phyloP scores from a whole-genome alignment of 1,284 basidiomycete species.

The Entoloma clypeatum region DNA sequence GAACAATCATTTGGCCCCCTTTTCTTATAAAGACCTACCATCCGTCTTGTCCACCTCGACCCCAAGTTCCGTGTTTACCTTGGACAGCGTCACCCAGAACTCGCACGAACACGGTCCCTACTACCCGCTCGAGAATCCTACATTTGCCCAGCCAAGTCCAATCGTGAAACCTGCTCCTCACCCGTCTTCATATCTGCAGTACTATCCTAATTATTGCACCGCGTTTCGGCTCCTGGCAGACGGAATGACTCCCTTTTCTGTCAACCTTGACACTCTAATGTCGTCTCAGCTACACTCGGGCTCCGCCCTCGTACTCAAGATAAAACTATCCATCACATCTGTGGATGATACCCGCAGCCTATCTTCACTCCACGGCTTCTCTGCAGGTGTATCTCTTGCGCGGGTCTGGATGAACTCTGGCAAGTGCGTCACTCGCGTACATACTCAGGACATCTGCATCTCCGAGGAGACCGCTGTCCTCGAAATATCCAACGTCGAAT shows the following conservation, averaged over 20 bases:
- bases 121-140: slow-evolving; percentile 10
- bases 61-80: slow-evolving; percentile 18
- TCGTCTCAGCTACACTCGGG: slow-evolving; percentile 27
- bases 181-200: slow-evolving; percentile 8
- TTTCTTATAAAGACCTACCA: too few relatives aligned
- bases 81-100: slow-evolving; percentile 13
- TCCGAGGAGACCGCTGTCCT: slow-evolving; percentile 50
- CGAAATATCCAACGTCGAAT: slow-evolving; percentile 40
- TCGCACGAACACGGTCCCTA: slow-evolving; percentile 13
- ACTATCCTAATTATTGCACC: slow-evolving; percentile 34
- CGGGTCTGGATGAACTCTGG: slow-evolving; percentile 47
- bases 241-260: slow-evolving; percentile 57
- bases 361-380: slow-evolving; percentile 57
- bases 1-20: too few relatives aligned
- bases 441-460: slow-evolving; percentile 44
- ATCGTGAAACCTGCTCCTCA: slow-evolving; percentile 4
- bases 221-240: slow-evolving; percentile 55
- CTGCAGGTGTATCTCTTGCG: slow-evolving; percentile 52
- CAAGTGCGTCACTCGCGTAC: slow-evolving; percentile 60
- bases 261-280: slow-evolving; percentile 48
- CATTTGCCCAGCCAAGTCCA: background rate
- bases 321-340: slow-evolving; percentile 49
- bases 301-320: slow-evolving; percentile 31
- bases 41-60: slow-evolving; percentile 13
- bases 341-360: slow-evolving; percentile 45